Evolutionary conservation across 768 basidiomycete species (phyloP).

Genomic region (Coprinopsis marcescibilis): DNA sequence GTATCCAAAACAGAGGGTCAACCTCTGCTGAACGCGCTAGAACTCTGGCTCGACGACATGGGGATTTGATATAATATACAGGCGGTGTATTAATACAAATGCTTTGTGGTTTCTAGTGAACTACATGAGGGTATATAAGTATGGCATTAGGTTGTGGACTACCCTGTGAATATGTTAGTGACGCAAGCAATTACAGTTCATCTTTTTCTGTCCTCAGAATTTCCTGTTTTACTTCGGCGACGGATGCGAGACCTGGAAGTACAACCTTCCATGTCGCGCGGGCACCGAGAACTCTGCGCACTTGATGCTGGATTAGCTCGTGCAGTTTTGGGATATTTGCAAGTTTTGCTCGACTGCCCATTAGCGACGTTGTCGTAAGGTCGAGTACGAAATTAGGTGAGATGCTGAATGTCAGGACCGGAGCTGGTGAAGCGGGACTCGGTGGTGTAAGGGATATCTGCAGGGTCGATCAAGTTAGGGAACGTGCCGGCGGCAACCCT

Average conservation of each 20-base stretch:
- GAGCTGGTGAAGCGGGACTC: constrained; percentile 41
- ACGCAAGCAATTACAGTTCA: too few relatives aligned
- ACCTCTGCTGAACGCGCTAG: constrained; percentile 35
- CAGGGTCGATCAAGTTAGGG: constrained; percentile 7
- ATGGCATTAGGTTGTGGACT: background rate
- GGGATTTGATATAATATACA: constrained; percentile 33
- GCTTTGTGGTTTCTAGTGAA: too few relatives aligned
- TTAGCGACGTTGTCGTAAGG: constrained; percentile 82
- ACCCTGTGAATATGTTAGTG: too few relatives aligned
- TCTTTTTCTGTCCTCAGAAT: constrained; percentile 23
- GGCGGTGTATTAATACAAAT: too few relatives aligned
- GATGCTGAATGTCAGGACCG: constrained; percentile 66
- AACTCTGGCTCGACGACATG: constrained; percentile 50
- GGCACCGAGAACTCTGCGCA: constrained; percentile 57
- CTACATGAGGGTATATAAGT: constrained; percentile 5
- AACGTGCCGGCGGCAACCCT: background rate
- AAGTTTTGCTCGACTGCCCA: constrained; percentile 96
- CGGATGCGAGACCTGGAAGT: constrained; percentile 55
- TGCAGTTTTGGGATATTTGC: constrained; percentile 97
- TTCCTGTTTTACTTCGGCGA: constrained; percentile 28
- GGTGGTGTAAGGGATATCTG: constrained; percentile 67
- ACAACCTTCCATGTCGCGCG: constrained; percentile 62
- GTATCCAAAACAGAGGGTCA: constrained; percentile 30
- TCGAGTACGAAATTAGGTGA: constrained; percentile 84
- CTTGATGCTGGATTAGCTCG: constrained; percentile 85